These are phyloP conservation scores for Tetracladium setigerum DNA, from an alignment of 495 filamentous ascomycete species.

Conservation along the genomic window DNA sequence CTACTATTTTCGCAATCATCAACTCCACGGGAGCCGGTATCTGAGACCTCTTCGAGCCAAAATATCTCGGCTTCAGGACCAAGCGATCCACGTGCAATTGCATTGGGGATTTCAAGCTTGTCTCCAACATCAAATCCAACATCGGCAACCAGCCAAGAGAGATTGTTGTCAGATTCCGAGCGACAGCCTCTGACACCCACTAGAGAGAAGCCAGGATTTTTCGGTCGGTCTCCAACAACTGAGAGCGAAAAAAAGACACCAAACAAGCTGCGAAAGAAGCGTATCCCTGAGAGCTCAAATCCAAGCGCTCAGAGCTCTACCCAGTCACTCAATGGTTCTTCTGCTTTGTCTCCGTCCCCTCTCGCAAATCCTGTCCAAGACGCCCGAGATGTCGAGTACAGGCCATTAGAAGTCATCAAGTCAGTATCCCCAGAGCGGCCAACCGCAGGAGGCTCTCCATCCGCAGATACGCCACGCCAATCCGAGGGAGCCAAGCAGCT, in stretches of 20 bases:
- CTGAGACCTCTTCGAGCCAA: neutral
- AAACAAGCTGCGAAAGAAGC: constrained; percentile 82
- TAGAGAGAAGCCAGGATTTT: constrained; percentile 63
- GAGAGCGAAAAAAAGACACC: constrained; percentile 59
- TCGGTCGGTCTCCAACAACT: constrained; percentile 55
- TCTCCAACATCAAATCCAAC: constrained; percentile 21
- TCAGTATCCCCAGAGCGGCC: constrained; percentile 10
- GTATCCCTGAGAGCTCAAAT: constrained; percentile 62
- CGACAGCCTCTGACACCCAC: constrained; percentile 48
- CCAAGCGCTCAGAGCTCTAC: constrained; percentile 82
- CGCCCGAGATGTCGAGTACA: constrained; percentile 15
- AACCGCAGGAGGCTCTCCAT: constrained; percentile 18
- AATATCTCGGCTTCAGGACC: constrained; percentile 8
- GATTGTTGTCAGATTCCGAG: constrained; percentile 30
- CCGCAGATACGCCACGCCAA: constrained; percentile 20
- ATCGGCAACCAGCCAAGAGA: constrained; percentile 39
- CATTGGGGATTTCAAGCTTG: constrained; percentile 3
- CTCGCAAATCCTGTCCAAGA: constrained; percentile 17
- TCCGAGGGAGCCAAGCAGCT: constrained; percentile 11
- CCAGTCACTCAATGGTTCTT: constrained; percentile 53
- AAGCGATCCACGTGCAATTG: neutral
- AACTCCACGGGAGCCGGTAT: constrained; percentile 23
- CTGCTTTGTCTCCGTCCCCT: constrained; percentile 29
- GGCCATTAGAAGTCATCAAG: constrained; percentile 19
- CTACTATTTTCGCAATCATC: constrained; percentile 25